Evolutionary conservation across 2,329 filamentous ascomycete genomes (phyloP).

Genomic region (Scytalidium sp.): DNA sequence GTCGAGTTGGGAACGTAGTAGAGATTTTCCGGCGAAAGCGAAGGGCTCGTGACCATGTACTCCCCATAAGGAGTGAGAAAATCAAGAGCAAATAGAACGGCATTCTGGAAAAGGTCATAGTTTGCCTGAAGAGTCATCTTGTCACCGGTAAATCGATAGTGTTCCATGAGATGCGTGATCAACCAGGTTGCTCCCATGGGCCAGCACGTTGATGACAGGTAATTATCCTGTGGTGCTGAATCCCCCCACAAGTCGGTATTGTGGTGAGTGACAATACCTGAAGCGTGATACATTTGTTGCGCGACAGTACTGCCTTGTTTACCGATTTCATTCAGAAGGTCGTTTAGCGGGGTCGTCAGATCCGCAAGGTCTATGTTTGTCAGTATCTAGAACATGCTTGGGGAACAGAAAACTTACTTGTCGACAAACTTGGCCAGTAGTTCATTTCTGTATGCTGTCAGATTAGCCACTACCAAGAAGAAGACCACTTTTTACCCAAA

Average conservation of each 20-base stretch:
- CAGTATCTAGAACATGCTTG: neutral
- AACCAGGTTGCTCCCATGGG: conserved; percentile 36
- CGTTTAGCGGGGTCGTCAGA: conserved; percentile 1
- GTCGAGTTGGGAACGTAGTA: conserved; percentile 15
- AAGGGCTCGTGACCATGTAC: conserved; percentile 31
- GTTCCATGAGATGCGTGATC: conserved; percentile 32
- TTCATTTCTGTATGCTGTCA: conserved; percentile 1
- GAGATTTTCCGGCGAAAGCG: conserved; percentile 31
- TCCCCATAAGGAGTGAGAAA: conserved; percentile 27
- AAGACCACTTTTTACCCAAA: conserved; percentile 27
- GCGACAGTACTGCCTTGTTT: conserved; percentile 8
- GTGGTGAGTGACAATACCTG: conserved; percentile 18
- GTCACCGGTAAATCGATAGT: conserved; percentile 33
- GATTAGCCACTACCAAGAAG: neutral
- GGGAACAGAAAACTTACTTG: conserved; percentile 1
- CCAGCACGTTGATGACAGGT: conserved; percentile 24
- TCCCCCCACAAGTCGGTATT: conserved; percentile 26
- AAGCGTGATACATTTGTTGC: conserved; percentile 15
- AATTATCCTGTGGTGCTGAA: conserved; percentile 17
- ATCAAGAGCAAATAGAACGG: conserved; percentile 28
- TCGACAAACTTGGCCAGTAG: conserved; percentile 3
- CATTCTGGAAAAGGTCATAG: conserved; percentile 27
- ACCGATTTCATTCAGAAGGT: conserved; percentile 2
- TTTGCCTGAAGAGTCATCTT: conserved; percentile 19
- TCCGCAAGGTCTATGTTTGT: conserved; percentile 2